Conservation (phyloP, 306 rosid genomes). For the Cajanus cajan region DNA sequence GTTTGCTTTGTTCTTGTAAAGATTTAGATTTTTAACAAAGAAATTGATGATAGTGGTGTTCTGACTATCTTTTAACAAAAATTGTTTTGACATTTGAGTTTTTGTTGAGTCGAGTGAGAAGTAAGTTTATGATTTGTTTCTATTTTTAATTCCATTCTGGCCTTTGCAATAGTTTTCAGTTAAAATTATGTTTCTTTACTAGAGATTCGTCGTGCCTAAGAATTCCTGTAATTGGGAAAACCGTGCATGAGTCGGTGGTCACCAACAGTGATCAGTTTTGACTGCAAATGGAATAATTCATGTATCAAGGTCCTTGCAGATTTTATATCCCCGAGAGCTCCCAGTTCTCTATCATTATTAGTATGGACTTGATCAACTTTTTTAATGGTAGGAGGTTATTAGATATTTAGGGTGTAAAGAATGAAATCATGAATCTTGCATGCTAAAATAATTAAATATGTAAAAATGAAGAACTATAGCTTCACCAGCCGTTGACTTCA, state of each 20-base stretch:
- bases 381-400: not conserved
- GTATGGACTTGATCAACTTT: not conserved
- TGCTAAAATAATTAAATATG: not conserved
- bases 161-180: not conserved
- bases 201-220: constrained; percentile 3
- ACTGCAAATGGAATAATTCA: not conserved
- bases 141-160: not conserved
- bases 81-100: constrained; percentile 9
- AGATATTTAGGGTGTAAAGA: not conserved
- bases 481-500: constrained; percentile 1
- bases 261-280: not conserved
- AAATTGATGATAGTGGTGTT: not conserved
- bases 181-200: not conserved
- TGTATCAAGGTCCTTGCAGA: not conserved
- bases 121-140: not conserved
- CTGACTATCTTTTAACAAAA: not conserved
- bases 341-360: not conserved
- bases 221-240: not conserved
- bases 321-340: not conserved
- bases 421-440: not conserved
- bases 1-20: not conserved
- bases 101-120: not conserved
- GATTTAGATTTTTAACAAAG: not conserved
- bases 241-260: not conserved
- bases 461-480: not conserved